Evolutionary conservation across 768 basidiomycete species (phyloP), one percentile per base, ranked within the genome.

Genomic region (Sporobolomyces phaffii): DNA sequence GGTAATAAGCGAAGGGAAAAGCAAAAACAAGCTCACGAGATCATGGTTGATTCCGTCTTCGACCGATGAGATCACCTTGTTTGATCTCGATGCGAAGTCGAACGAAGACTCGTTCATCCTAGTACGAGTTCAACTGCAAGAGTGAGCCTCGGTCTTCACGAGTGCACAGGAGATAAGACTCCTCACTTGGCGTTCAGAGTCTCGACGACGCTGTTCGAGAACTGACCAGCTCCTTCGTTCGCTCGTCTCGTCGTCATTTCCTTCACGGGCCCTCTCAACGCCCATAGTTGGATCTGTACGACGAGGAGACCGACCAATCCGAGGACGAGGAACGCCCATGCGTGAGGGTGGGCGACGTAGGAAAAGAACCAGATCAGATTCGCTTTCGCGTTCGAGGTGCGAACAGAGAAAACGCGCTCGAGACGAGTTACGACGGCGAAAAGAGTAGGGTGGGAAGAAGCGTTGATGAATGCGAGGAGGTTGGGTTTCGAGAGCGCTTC

Each of bases 311-410:
- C 93, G 72, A 97, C 85, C 71, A 92, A 79, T n/a, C 93, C 92
- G 72, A 98, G 89, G 67, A 92, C 83, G 76, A 99, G 86, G 75
- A 92, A 89, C 0, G 90, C 87, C 49, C 94, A 83, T 1, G 91
- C 92, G 1, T 90, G 89, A 3, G 91, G 85, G 75, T 97, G 89
- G 77, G 91, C 90, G 64, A 99, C 81, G 79, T 96, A 96, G 73
- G 88, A 83, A 74, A 89, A 81, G 78, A 94, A 90, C 90, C 91
- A 99, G 64, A 86, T 85, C 22, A 90, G 78, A 72, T 89, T 83
- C 29, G 82, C 83, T 73, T 89, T 84, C 65, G 87, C 82, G 41
- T 81, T 78, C 9, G 86, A 83, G 11, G 82, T 81, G 2, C 24
- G 33, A 64, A 91, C 79, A 47, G 77, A 83, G 36, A 90, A 74